Evolutionary conservation across 2,329 filamentous ascomycete species (phyloP).

Genomic region (Colletotrichum theobromicola): DNA sequence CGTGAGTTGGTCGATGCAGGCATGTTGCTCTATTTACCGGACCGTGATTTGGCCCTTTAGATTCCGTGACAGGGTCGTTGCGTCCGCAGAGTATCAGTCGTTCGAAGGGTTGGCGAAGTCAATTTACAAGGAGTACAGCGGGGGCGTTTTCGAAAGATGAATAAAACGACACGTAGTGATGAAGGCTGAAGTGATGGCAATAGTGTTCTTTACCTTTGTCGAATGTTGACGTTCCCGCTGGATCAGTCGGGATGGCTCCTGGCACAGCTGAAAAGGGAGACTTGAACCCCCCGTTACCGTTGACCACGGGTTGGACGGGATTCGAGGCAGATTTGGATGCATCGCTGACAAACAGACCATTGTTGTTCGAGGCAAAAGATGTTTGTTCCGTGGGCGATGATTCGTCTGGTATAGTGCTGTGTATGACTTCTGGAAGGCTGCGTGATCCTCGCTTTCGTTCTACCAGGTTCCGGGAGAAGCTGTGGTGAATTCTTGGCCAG

Average conservation of each 20-base stretch:
- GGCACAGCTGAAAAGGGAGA: not conserved
- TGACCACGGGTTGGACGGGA: not conserved
- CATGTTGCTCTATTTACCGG: not conserved
- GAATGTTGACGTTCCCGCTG: not conserved
- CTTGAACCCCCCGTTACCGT: not conserved
- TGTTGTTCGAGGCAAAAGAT: not conserved
- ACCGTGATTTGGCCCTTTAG: not conserved
- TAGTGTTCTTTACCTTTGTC: conserved; percentile 14
- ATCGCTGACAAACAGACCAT: not conserved
- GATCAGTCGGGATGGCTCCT: not conserved
- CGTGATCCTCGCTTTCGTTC: conserved; percentile 62
- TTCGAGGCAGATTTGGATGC: not conserved
- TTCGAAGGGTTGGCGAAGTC: not conserved
- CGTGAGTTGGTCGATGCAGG: not conserved
- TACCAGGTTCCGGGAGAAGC: conserved; percentile 61
- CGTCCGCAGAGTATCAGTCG: not conserved
- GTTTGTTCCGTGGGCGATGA: not conserved
- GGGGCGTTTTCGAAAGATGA: not conserved
- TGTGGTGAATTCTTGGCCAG: conserved; percentile 57
- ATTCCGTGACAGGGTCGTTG: not conserved
- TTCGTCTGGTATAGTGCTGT: conserved; percentile 57
- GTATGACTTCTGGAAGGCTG: conserved; percentile 60
- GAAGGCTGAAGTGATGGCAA: not conserved
- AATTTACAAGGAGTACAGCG: not conserved
- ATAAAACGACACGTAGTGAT: not conserved